Evolutionary conservation across 176 grass and related monocot species (phyloP), one percentile per base, ranked within the genome.

Genomic region (Metroxylon sagu): DNA sequence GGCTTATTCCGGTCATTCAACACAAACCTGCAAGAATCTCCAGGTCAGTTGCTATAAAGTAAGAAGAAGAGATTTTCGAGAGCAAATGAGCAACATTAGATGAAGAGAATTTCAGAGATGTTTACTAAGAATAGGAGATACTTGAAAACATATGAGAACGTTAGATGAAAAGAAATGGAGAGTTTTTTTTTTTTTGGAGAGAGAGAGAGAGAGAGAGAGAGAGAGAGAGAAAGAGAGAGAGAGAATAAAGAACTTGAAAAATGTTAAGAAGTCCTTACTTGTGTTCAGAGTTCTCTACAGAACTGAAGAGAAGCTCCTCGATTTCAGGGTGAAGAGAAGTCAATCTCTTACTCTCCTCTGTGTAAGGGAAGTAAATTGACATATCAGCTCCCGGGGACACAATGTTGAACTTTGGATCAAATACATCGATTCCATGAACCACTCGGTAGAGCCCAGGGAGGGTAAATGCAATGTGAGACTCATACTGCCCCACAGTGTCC

Each of bases 371-470:
- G 77, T 96, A 96, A 48, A 96, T 77, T 10, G 26, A 77, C 92
- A 90, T 90, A 77, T 96, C 92, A 62, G 92, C 92, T 79, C 92
- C 92, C 52, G 92, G 92, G 31, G 92, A 96, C 54, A 96, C 92
- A 31, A 96, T 96, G 87, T 96, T 96, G 72, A 96, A 96, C 62
- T 96, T 96, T 5, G 92, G 92, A 71, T 96, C 92, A 21, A 96
- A 96, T 51, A 88, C 92, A 59, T 96, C 83, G 68, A 96, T 96
- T 55, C 92, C 92, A 53, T 96, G 83, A 18, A 96, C 92, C 50
- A 96, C 92, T 4, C 92, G 87, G 87, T 96, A 96, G 3, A 96
- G 78, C 30, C 79, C 92, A 67, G 92, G 92, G 49, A 96, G 84
- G 55, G 92, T 96, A 67, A 96, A 96, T 16, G 92, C 83, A 55